Evolutionary conservation across 306 rosid species (phyloP).

Genomic region (Rosa chinensis): DNA sequence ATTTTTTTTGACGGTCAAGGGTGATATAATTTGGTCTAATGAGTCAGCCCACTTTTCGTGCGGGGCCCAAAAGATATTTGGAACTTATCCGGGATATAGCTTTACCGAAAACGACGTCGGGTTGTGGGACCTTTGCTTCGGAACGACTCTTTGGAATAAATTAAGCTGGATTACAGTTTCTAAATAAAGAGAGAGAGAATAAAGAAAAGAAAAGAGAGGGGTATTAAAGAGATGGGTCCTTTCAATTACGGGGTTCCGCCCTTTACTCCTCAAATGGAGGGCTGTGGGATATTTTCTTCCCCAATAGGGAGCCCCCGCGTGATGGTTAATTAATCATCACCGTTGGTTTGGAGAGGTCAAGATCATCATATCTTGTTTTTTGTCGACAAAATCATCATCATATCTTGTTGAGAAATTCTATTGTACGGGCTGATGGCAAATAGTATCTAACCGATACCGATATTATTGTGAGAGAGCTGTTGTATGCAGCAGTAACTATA

Average conservation of each 20-base stretch:
- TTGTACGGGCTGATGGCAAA: too few relatives aligned
- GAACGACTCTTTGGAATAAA: background rate
- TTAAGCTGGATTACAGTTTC: background rate
- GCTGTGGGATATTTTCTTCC: background rate
- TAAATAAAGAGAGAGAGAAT: background rate
- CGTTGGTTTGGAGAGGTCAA: conserved; percentile 14
- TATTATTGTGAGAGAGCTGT: too few relatives aligned
- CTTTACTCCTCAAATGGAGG: conserved; percentile 6
- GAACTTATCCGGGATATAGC: background rate
- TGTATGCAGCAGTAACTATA: too few relatives aligned
- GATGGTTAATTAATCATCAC: conserved; percentile 18
- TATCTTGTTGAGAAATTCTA: background rate
- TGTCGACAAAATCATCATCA: background rate
- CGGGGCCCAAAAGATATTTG: background rate
- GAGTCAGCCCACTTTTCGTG: conserved; percentile 21
- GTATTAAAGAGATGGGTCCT: background rate
- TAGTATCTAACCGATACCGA: too few relatives aligned
- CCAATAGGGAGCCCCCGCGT: background rate
- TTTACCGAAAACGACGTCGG: background rate
- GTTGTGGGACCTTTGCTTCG: background rate
- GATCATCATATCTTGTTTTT: background rate
- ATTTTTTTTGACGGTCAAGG: background rate
- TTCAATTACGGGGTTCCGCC: background rate
- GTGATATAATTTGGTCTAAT: conserved; percentile 11
- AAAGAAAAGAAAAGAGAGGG: background rate